Percentiles rank a stretch among this genome's conserved stretches.
These are phyloP conservation scores for Pythium sp. DNA, from an alignment of 352 stramenopile genomes.

Conservation along the genomic window DNA sequence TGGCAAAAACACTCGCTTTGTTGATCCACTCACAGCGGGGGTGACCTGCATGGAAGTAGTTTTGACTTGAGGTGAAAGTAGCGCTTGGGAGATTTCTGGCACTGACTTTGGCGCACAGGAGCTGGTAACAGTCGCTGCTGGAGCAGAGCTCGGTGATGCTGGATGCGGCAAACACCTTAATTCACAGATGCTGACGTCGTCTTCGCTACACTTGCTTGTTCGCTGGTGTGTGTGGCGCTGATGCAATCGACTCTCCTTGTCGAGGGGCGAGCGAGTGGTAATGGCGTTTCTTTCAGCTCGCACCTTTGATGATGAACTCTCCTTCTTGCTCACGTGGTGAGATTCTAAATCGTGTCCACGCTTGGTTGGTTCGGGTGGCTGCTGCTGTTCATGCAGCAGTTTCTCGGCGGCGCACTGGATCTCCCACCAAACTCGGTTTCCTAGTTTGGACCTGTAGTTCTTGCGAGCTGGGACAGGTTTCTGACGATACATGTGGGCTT, in stretches of 20 bases:
- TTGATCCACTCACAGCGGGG: neutral
- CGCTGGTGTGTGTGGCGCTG: neutral
- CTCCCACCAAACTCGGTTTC: slow-evolving; percentile 62
- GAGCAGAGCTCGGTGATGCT: neutral
- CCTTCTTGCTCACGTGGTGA: neutral
- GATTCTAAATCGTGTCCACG: neutral
- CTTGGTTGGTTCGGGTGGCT: neutral
- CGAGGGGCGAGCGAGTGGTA: neutral
- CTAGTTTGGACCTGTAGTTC: slow-evolving; percentile 47
- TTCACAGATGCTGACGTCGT: neutral
- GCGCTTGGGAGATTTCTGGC: neutral
- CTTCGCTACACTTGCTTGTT: neutral
- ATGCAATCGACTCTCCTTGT: neutral
- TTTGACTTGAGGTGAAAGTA: neutral
- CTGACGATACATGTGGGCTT: neutral
- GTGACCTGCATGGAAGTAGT: neutral
- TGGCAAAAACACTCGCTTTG: neutral
- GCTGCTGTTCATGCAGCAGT: slow-evolving; percentile 23
- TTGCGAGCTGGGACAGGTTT: slow-evolving; percentile 16
- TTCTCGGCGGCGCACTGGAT: slow-evolving; percentile 48
- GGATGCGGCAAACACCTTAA: neutral
- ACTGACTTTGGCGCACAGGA: neutral
- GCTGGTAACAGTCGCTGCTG: too few relatives aligned
- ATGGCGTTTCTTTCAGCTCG: neutral
- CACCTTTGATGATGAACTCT: neutral